These are phyloP conservation scores for Petunia hybrid DNA, from an alignment of 305 asterid species.

Conservation along the genomic window DNA sequence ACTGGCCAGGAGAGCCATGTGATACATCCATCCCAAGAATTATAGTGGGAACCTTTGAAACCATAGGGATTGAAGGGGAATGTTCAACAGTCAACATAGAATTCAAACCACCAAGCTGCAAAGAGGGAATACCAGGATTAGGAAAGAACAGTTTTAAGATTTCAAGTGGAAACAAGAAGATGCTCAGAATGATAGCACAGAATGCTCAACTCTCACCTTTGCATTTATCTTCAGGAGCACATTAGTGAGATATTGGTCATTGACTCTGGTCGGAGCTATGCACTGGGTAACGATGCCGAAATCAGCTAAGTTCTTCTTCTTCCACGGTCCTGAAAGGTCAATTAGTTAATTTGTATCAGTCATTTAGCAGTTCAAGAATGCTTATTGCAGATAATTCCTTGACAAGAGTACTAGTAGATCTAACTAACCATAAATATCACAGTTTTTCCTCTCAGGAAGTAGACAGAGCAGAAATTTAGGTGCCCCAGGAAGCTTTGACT, in stretches of 20 bases:
- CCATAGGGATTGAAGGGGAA: conserved; percentile 61
- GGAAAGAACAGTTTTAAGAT: not conserved
- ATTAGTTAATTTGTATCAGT: not conserved
- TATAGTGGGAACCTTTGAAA: conserved; percentile 76
- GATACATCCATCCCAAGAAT: conserved; percentile 96
- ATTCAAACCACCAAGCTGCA: conserved; percentile 91
- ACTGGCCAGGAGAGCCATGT: conserved; percentile 90
- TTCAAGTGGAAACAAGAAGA: not conserved
- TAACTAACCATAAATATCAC: conserved; percentile 66
- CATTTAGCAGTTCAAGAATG: not conserved
- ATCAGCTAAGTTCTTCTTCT: conserved; percentile 75
- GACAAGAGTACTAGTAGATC: not conserved
- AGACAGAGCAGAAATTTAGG: conserved; percentile 70
- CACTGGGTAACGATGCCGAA: conserved; percentile 91
- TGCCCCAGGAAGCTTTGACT: conserved; percentile 57
- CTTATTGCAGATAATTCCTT: not conserved
- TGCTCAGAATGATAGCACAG: not conserved
- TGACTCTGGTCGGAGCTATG: conserved; percentile 70
- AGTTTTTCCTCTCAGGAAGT: conserved; percentile 72
- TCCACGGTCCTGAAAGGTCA: conserved; percentile 81
- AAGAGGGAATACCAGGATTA: conserved; percentile 4
- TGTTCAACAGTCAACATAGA: conserved; percentile 68
- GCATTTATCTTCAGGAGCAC: conserved; percentile 86
- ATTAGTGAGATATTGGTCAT: conserved; percentile 86
- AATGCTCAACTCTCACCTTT: conserved; percentile 54